Conservation (phyloP, 2,329 filamentous ascomycete species). For the Diaporthe sp. region DNA sequence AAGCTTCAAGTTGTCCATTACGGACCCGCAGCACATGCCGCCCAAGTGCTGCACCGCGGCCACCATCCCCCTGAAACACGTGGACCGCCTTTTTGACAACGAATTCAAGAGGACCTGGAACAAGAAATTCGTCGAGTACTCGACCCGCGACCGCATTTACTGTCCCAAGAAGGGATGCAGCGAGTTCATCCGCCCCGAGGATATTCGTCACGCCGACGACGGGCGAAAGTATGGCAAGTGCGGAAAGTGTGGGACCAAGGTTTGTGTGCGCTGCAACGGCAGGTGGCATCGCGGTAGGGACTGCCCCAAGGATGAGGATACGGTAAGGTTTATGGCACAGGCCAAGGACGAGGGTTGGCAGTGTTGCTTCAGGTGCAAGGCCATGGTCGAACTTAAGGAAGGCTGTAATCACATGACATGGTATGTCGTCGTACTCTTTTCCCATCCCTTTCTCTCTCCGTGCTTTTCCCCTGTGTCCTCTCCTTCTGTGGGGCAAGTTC, state of each 20-base stretch:
- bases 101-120: constrained; percentile 86
- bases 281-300: constrained; percentile 78
- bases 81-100: constrained; percentile 79
- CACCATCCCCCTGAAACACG: constrained; percentile 80
- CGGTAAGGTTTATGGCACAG: constrained; percentile 71
- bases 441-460: background rate
- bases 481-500: constrained; percentile 33
- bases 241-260: constrained; percentile 76
- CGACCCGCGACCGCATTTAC: constrained; percentile 80
- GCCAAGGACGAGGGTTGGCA: constrained; percentile 80
- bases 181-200: constrained; percentile 81
- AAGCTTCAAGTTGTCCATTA: constrained; percentile 80
- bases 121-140: constrained; percentile 81
- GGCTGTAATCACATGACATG: constrained; percentile 93
- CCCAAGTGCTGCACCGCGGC: constrained; percentile 83
- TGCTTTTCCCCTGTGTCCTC: background rate
- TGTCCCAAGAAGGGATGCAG: constrained; percentile 81
- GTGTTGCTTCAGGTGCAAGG: constrained; percentile 79
- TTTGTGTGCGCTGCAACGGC: constrained; percentile 80
- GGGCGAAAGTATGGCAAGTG: constrained; percentile 78
- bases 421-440: constrained; percentile 58
- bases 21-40: constrained; percentile 85
- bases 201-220: constrained; percentile 70
- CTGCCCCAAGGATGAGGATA: constrained; percentile 80
- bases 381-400: constrained; percentile 82